Evolutionary conservation across 805 yeast species (phyloP), one percentile per base, ranked within the genome.

Genomic region (Millerago galiae): DNA sequence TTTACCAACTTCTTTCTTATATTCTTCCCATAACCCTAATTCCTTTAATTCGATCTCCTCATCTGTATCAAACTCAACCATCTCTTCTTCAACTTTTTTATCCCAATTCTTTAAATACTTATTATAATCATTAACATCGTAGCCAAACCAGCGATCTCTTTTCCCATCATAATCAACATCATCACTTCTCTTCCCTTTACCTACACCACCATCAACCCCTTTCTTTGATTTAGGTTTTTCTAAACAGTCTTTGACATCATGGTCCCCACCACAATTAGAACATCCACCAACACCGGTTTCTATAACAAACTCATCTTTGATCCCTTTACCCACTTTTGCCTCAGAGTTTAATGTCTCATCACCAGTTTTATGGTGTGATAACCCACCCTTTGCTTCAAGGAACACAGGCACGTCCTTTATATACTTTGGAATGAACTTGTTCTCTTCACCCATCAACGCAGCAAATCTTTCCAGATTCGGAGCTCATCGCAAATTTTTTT

Each of bases 111-210:
- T 57, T 6, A 78, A 51, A 26, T 74, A 72, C 11, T 68, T 63
- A 37, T 70, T 73, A 66, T 83, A 85, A 41, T 83, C 87, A 10
- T 68, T 65, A 1, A 76, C 70, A 36, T 82, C 79, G 56, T 77
- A 84, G 0, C 95, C 95, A 55, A 75, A 83, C 95, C 57, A 55
- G 13, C 58, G 33, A 41, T 55, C 59, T 25, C 62, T 61, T 21
- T 57, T 61, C 11, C 57, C 61, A 33, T 54, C 58, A 33, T 50
- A 55, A 27, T 54, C 64, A 7, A 54, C 54, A 13, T 54, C 54
- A 25, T 51, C 59, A 13, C 37, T 46, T 14, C 57, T 52, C n/a
- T 37, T 42, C 4, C 55, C 55, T 31, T 44, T 45, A 8, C 13
- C 59, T 8, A 11, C 21, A 2, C 29, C 25, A 24, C 13, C 14